phyloP scores from a whole-genome alignment of 768 basidiomycete genomes.

The Suillus plorans region DNA sequence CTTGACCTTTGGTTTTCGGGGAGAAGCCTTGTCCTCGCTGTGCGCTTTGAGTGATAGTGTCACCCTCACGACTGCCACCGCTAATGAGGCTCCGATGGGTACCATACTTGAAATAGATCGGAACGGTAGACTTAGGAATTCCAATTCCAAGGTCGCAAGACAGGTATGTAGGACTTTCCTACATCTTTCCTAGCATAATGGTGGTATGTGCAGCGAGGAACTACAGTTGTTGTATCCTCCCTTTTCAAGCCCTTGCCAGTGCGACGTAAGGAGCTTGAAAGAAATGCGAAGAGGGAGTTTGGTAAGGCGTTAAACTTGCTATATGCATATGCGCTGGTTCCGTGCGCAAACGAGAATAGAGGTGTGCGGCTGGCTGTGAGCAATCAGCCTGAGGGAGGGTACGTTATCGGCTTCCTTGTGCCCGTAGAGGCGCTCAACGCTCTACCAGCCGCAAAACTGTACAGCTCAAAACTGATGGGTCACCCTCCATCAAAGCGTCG shows the following conservation, averaged over 20 bases:
- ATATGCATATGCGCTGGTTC: conserved; percentile 87
- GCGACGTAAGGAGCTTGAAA: conserved; percentile 85
- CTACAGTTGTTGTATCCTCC: conserved; percentile 69
- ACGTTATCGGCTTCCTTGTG: conserved; percentile 22
- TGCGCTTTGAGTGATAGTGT: conserved; percentile 80
- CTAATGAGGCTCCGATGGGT: conserved; percentile 73
- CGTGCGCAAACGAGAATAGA: conserved; percentile 54
- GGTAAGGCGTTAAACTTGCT: conserved; percentile 79
- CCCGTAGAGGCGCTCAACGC: conserved; percentile 4
- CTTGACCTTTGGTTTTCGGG: conserved; percentile 89
- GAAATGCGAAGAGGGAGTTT: conserved; percentile 88
- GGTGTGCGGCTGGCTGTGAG: conserved; percentile 75
- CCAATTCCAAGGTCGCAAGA: conserved; percentile 63
- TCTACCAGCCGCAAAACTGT: conserved; percentile 54
- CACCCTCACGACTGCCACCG: conserved; percentile 71
- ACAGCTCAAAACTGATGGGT: conserved; percentile 74
- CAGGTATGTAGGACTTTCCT: conserved; percentile 51
- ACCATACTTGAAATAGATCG: conserved; percentile 71
- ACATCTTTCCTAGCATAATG: background rate
- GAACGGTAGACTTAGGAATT: conserved; percentile 57
- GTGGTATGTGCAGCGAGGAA: conserved; percentile 68
- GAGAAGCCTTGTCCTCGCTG: conserved; percentile 92
- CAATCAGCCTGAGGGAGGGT: conserved; percentile 75
- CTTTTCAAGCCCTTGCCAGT: conserved; percentile 87
- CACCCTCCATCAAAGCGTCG: conserved; percentile 57